Percentiles rank a stretch among this genome's conserved stretches.
Conservation (phyloP, 208 protist genomes). For the Herpetomonas tarakana region DNA sequence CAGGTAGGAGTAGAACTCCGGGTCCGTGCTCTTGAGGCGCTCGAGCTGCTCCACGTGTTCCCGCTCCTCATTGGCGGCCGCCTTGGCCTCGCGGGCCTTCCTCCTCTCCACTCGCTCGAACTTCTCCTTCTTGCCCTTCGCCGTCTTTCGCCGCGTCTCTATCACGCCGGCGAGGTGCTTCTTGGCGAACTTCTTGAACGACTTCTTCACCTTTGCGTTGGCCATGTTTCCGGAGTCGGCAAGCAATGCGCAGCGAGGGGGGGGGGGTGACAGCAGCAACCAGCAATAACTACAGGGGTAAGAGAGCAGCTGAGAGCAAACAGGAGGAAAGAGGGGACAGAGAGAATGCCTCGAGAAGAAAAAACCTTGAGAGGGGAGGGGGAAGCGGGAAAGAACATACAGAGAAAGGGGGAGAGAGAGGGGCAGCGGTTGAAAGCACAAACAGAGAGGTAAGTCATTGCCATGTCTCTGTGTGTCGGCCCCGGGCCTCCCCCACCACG, state of each 20-base stretch:
- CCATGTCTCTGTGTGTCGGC: too few relatives aligned
- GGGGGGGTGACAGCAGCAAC: neutral
- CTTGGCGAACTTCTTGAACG: constrained; percentile 91
- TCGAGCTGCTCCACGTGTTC: constrained; percentile 88
- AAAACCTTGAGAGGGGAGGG: neutral
- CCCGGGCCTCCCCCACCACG: too few relatives aligned
- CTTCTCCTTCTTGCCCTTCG: constrained; percentile 88
- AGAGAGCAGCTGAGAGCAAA: too few relatives aligned
- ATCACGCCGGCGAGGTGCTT: constrained; percentile 89
- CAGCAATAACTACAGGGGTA: constrained; percentile 4
- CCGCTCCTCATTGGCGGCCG: constrained; percentile 71
- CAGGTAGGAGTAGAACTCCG: constrained; percentile 87
- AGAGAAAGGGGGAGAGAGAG: too few relatives aligned
- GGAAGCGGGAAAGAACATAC: too few relatives aligned
- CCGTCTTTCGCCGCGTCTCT: constrained; percentile 84
- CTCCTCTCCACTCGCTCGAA: constrained; percentile 76
- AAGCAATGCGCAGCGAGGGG: neutral
- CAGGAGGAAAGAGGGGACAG: neutral
- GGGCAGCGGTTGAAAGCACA: too few relatives aligned
- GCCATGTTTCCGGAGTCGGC: constrained; percentile 38
- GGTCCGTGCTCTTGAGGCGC: constrained; percentile 87
- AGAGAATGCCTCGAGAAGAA: too few relatives aligned
- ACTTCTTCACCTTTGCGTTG: constrained; percentile 85
- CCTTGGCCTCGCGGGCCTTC: constrained; percentile 64
- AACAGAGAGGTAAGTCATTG: too few relatives aligned